A percentile compares a stretch with the other conserved stretches of the same genome.
Conservation (phyloP, 2,329 filamentous ascomycete species). For the Botrytis byssoidea region DNA sequence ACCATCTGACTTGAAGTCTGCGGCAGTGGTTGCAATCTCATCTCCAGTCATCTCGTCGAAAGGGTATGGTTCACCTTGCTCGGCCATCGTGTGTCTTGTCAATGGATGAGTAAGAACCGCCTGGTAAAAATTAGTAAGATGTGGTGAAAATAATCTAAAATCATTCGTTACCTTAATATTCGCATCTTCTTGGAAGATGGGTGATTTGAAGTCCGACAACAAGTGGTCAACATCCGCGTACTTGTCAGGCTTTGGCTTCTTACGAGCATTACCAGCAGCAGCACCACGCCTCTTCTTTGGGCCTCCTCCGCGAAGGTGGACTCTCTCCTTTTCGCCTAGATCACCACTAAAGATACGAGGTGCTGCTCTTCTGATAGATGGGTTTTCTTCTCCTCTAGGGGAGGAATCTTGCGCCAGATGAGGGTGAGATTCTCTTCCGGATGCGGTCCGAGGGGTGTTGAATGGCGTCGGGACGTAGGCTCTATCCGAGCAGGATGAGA, state of each 20-base stretch:
- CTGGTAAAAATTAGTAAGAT: background rate
- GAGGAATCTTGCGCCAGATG: background rate
- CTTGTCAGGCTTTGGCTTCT: constrained; percentile 17
- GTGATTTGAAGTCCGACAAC: constrained; percentile 19
- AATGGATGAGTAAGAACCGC: constrained; percentile 6
- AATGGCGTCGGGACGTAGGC: constrained; percentile 13
- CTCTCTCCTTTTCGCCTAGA: background rate
- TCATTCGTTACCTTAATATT: constrained; percentile 21
- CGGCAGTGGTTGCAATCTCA: constrained; percentile 50
- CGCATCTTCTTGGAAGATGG: constrained; percentile 16
- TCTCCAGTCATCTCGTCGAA: constrained; percentile 16
- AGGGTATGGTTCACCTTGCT: constrained; percentile 10
- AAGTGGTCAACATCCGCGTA: constrained; percentile 16
- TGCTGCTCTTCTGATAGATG: background rate
- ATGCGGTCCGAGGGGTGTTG: background rate
- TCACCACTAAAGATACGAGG: background rate
- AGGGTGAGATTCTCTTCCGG: background rate
- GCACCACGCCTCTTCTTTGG: constrained; percentile 13
- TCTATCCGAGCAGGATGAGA: constrained; percentile 13
- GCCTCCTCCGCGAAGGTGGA: constrained; percentile 9
- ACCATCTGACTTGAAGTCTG: constrained; percentile 56
- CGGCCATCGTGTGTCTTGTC: background rate
- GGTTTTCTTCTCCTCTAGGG: background rate
- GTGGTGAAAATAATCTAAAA: no score
- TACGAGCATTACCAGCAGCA: background rate